Evolutionary conservation across 805 yeast genomes (phyloP), one percentile per base, ranked within the genome.

Genomic region (Candida sonorensis): DNA sequence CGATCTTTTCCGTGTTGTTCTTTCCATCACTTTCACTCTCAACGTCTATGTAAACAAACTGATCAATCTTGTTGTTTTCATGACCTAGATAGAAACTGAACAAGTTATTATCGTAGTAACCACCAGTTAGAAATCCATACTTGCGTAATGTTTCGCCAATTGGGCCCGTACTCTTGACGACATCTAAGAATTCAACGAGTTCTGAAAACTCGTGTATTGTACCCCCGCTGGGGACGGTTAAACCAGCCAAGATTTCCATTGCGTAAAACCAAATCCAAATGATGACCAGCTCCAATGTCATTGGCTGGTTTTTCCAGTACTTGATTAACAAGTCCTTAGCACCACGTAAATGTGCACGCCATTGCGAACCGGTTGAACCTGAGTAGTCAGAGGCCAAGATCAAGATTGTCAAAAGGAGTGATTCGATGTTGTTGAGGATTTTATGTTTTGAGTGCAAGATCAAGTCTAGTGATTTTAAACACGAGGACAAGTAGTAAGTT

Each of bases 301-400:
- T 55, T 10, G 57, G 51, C 9, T 45, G 46, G 31, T 45, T 46
- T 6, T 51, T 53, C 33, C 66, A 60, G 42, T 72, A 71, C 40
- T 71, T 75, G 30, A 75, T 53, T 10, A 79, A 57, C 11, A 79
- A 53, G 41, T 77, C 82, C 45, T 77, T 77, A 2, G 84, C 85
- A 10, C 85, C 85, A 41, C 72, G 55, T 12, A 79, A 55, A 56
- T 79, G 86, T 0, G 81, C 73, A 37, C 82, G 59, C 87, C 86
- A 79, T 41, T 72, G 71, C 23, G 73, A 69, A 30, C 72, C 75
- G 7, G 65, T 60, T 7, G 75, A 68, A 3, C 75, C 66, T 0
- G 83, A 78, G 46, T 73, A 75, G 20, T 77, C 79, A 2, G 77
- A 66, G 0, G 88, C 82, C 16, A 82, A 57, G 18, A 82, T 59